These are phyloP conservation scores for Tolypocladium sp. DNA, from an alignment of 2,329 filamentous ascomycete species.

Conservation along the genomic window DNA sequence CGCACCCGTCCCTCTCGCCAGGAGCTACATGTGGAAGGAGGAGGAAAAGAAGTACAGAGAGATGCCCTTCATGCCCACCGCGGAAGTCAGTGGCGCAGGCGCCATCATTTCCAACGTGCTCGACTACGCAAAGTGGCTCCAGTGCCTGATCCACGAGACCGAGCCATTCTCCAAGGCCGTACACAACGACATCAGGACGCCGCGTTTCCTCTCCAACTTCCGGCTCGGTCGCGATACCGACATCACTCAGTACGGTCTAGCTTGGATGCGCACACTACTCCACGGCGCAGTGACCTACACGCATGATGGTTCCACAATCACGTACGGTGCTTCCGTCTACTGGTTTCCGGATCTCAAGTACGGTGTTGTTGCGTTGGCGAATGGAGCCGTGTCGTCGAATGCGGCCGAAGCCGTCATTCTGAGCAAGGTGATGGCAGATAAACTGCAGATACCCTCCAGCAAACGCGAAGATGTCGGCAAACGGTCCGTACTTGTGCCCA, in stretches of 20 bases:
- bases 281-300: neutral
- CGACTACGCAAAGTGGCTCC: conserved; percentile 44
- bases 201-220: too few relatives aligned
- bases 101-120: conserved; percentile 36
- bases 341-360: neutral
- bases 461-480: neutral
- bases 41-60: too few relatives aligned
- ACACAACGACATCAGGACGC: conserved; percentile 11
- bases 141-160: conserved; percentile 29
- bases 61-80: too few relatives aligned
- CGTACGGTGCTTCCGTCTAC: neutral
- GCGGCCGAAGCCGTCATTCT: neutral
- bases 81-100: too few relatives aligned
- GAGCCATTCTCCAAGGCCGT: conserved; percentile 14
- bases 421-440: neutral
- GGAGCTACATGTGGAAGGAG: too few relatives aligned
- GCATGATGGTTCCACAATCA: neutral
- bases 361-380: neutral
- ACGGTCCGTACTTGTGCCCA: neutral
- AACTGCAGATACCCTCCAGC: neutral
- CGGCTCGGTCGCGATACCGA: too few relatives aligned
- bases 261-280: neutral
- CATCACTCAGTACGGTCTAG: neutral
- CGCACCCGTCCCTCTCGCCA: too few relatives aligned
- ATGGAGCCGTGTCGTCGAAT: neutral